Base-by-base conservation (phyloP, 1,139 yeast species). In the Suhomyces anneliseae region DNA sequence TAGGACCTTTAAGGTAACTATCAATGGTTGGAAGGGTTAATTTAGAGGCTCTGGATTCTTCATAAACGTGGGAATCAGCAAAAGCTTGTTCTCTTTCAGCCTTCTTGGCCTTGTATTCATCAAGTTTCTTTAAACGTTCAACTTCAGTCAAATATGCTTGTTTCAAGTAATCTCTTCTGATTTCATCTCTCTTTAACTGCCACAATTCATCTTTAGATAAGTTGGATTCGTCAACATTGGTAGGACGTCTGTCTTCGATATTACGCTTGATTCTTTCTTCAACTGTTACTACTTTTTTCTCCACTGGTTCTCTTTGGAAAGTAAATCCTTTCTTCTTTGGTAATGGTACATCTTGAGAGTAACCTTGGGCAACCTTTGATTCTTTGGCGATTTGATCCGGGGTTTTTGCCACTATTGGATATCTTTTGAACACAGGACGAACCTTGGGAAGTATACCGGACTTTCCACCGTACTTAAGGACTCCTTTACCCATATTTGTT, bases 1-100 rank as follows among this genome's bases (percentile, higher is more conserved):
- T 69, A 14, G 92, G 87, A 3, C 88, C 88, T 35, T 79, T 64
- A 54, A 87, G 70, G 54, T 85, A 76, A 38, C 81, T 75, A 57
- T 87, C 92, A 53, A 90, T 74, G 2, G 96, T 87, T 40, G 97
- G 97, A 45, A 89, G 74, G 1, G 96, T 87, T 57, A 86, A 77
- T 57, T 71, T 70, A 40, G 83, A 77, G 19, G 90, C 83, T 45
- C 54, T 55, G 38, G 63, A 41, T 47, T 55, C 53, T 45, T 52
- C 58, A 46, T 73, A 64, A 26, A 58, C 55, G 12, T 66, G 68
- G 14, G 54, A 49, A 37, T 57, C 52, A 32, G 58, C 57, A 57
- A 69, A 53, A 58, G 64, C 61, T 45, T 54, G 60, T 44, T 56
- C 69, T 51, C 59, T 65, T 38, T 44, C 54, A 43, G 54, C 60